Evolutionary conservation across 176 grass and related monocot genomes (phyloP), one percentile per base, ranked within the genome.

Genomic region (Leersia perrieri): DNA sequence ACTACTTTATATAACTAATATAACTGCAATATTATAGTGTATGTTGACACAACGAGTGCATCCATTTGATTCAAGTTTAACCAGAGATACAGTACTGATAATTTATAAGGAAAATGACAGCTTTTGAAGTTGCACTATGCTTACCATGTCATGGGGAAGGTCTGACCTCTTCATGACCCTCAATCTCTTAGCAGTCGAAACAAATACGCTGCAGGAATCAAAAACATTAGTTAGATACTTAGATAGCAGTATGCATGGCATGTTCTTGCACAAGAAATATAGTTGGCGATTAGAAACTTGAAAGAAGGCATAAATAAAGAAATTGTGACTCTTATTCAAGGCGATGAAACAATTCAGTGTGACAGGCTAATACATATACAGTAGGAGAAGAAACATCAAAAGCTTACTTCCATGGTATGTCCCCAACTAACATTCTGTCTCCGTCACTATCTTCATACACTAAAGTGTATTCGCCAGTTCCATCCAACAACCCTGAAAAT

Each of bases 391-490:
- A 8, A 64, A 28, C 33, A 67, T 31, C 20, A 4, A 31, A 29
- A 63, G 65, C 84, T 94, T 94, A 98, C 96, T 83, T 89, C 96
- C 96, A 99, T 66, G 92, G 86, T 78, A 87, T 83, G 77, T 85
- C 79, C 5, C 92, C 78, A 28, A 69, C 90, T n/a, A 88, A 68
- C 69, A 89, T 81, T 84, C 64, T 87, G 66, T 89, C 79, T 29
- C 92, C 89, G 53, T 86, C 90, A 5, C 58, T 76, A 51, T 91
- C 88, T 86, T 99, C 92, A 49, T 74, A 93, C 73, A 95, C 55
- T 70, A 99, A 74, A 68, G 87, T 91, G 76, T 93, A 93, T 79
- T 95, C 90, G 34, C 96, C 92, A 70, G 88, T 91, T 69, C 92
- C 96, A 87, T 95, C 90, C 11, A 99, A 72, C 60, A 95, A 83